phyloP scores from a whole-genome alignment of 2,329 filamentous ascomycete species.

The Hypocreales sp. region DNA sequence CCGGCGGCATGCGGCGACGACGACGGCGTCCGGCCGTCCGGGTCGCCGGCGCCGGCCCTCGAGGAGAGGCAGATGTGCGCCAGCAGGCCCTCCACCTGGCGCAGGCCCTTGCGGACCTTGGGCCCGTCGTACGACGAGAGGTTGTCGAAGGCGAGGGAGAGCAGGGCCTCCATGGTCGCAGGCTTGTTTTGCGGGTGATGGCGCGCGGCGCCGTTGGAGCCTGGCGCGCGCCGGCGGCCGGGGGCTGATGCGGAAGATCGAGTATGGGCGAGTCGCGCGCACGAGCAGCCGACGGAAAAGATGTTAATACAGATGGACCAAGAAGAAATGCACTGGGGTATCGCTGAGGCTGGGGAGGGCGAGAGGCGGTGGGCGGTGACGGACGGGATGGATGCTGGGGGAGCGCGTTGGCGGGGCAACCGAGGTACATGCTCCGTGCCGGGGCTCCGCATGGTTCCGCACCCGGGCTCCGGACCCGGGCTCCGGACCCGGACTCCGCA shows the following conservation, averaged over 20 bases:
- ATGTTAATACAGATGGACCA: slow-evolving; percentile 15
- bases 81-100: slow-evolving; percentile 84
- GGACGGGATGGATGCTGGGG: no score
- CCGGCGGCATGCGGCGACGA: slow-evolving; percentile 16
- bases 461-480: no score
- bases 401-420: no score
- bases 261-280: neutral
- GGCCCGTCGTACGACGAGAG: slow-evolving; percentile 79
- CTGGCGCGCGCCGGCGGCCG: no score
- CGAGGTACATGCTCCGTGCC: no score
- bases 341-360: no score
- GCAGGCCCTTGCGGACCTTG: slow-evolving; percentile 86
- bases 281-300: slow-evolving; percentile 1
- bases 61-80: slow-evolving; percentile 80
- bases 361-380: no score
- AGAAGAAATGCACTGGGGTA: no score
- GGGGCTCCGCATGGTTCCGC: no score
- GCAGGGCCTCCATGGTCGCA: slow-evolving; percentile 87
- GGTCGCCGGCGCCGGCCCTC: slow-evolving; percentile 2
- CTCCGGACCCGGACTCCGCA: no score
- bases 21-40: slow-evolving; percentile 15
- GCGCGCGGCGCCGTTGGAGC: no score
- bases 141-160: slow-evolving; percentile 91
- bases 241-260: neutral
- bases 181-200: no score